A percentile compares a stretch with the other conserved stretches of the same genome.
These are phyloP conservation scores for Piper betle DNA, from an alignment of 164 flowering plant genomes.

Conservation along the genomic window DNA sequence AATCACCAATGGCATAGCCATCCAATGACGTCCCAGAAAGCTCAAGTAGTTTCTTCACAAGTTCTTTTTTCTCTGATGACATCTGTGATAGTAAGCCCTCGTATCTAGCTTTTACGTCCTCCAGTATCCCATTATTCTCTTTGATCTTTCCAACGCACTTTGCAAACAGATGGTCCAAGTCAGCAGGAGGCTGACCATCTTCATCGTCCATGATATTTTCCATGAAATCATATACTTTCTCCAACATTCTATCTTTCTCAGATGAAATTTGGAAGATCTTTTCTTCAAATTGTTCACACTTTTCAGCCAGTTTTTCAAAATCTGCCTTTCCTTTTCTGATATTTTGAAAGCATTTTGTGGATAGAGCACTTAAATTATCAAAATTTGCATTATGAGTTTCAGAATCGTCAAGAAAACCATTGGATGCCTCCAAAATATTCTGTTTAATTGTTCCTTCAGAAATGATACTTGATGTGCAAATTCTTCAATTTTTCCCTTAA, in stretches of 20 bases:
- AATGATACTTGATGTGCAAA: background rate
- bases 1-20: conserved; percentile 8
- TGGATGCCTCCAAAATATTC: background rate
- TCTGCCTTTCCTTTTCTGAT: conserved; percentile 39
- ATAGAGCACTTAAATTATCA: too few relatives aligned
- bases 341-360: conserved; percentile 14
- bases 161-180: conserved; percentile 23
- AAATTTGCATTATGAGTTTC: background rate
- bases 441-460: background rate
- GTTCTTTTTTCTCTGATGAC: conserved; percentile 9
- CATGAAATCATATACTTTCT: conserved; percentile 1
- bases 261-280: conserved; percentile 23
- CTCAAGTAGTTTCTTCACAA: conserved; percentile 1
- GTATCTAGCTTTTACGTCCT: conserved; percentile 28
- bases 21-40: conserved; percentile 1
- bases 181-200: conserved; percentile 17
- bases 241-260: conserved; percentile 4
- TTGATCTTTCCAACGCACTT: conserved; percentile 41
- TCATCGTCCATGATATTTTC: conserved; percentile 5
- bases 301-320: conserved; percentile 35
- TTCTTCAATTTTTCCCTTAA: background rate
- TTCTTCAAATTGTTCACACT: conserved; percentile 29
- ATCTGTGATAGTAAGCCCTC: conserved; percentile 27
- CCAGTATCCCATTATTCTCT: conserved; percentile 27
- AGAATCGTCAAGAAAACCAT: background rate